Evolutionary conservation across 2,329 filamentous ascomycete species (phyloP).

Genomic region (Lecanicillium sp.): DNA sequence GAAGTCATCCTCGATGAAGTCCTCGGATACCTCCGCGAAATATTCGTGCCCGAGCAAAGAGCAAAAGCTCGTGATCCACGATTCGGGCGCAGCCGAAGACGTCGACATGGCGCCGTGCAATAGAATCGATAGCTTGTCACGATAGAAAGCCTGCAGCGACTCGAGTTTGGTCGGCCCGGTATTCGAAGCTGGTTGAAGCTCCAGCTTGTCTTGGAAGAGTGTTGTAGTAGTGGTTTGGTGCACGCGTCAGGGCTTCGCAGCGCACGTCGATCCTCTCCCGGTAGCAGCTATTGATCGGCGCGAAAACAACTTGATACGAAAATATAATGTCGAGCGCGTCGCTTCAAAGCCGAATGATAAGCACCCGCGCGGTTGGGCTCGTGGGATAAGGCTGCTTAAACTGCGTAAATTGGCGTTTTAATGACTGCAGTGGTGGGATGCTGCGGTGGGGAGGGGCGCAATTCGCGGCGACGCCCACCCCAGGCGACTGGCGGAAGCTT

Average conservation of each 20-base stretch:
- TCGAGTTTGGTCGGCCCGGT: neutral
- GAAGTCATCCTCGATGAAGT: slow-evolving; percentile 99
- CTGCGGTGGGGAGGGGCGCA: slow-evolving; percentile 15
- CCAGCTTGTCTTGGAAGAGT: neutral
- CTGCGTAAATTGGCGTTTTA: slow-evolving; percentile 12
- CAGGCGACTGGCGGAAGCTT: slow-evolving; percentile 8
- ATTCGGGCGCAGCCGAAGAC: slow-evolving; percentile 64
- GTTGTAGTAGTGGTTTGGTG: slow-evolving; percentile 1
- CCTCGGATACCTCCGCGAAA: slow-evolving; percentile 96
- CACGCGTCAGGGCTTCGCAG: slow-evolving; percentile 5
- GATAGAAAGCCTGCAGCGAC: neutral
- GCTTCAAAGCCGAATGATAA: neutral
- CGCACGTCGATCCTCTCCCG: slow-evolving; percentile 8
- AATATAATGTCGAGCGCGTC: slow-evolving; percentile 3
- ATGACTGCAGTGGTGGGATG: slow-evolving; percentile 11
- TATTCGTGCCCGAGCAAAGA: slow-evolving; percentile 94
- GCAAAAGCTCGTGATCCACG: slow-evolving; percentile 98
- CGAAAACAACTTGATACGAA: neutral
- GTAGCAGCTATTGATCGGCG: neutral
- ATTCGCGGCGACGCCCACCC: slow-evolving; percentile 4
- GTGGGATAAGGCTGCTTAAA: slow-evolving; percentile 13
- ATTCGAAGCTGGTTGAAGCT: neutral
- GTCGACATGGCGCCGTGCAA: slow-evolving; percentile 44
- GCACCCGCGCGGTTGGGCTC: neutral
- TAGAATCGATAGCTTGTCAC: neutral